These are phyloP conservation scores for Sporothrix pallida DNA, from an alignment of 2,329 filamentous ascomycete species.

Conservation along the genomic window DNA sequence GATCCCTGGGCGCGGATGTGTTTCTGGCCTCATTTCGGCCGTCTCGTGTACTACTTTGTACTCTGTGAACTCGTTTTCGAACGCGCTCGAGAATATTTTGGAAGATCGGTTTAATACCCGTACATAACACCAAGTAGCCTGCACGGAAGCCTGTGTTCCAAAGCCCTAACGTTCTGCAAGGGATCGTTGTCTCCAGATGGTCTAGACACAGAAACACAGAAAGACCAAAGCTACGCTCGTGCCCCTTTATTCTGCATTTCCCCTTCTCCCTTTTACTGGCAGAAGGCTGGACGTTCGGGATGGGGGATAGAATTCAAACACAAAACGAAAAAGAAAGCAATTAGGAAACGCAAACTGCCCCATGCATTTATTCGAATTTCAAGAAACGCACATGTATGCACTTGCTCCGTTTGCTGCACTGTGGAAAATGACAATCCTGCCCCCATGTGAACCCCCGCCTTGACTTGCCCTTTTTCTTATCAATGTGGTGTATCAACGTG, in stretches of 20 bases:
- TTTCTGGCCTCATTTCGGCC: neutral
- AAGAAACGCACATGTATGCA: neutral
- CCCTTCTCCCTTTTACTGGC: neutral
- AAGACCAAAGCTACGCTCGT: neutral
- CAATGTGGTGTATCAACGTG: slow-evolving; percentile 1
- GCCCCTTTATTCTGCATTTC: neutral
- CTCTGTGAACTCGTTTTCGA: neutral
- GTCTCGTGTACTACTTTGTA: neutral
- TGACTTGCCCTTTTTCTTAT: slow-evolving; percentile 18
- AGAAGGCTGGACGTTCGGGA: neutral
- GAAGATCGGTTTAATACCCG: neutral
- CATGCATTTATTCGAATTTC: too few relatives aligned
- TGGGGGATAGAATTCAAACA: neutral
- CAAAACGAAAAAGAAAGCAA: neutral
- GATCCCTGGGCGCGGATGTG: slow-evolving; percentile 11
- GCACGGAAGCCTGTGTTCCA: neutral
- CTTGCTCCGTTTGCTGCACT: neutral
- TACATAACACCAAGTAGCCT: neutral
- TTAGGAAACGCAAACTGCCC: too few relatives aligned
- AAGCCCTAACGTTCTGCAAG: neutral
- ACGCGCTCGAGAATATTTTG: neutral
- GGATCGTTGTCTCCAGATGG: neutral
- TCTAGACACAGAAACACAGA: neutral
- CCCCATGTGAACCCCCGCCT: slow-evolving; percentile 20
- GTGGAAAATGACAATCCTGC: too few relatives aligned